Evolutionary conservation across 257 asterid species (phyloP).

Genomic region (Capsicum pubescens): DNA sequence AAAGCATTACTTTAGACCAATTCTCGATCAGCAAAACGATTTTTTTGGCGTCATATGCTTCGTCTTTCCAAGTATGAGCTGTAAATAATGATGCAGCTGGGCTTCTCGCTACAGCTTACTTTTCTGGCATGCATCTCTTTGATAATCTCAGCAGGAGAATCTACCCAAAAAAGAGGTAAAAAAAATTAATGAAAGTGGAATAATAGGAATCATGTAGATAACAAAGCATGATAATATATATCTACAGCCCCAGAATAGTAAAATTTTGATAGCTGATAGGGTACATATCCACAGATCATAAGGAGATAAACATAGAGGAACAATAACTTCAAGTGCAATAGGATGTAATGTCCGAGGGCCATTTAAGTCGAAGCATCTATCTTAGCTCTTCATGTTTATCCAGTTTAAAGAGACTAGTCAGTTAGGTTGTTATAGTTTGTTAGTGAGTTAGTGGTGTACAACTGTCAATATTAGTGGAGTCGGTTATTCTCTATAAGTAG

Average conservation of each 20-base stretch:
- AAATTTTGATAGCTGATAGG: neutral
- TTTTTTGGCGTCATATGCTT: neutral
- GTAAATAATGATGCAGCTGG: constrained; percentile 18
- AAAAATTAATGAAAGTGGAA: neutral
- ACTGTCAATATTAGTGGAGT: too few species aligned
- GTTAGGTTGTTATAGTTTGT: too few species aligned
- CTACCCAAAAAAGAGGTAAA: neutral
- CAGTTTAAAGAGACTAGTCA: neutral
- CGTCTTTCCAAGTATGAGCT: neutral
- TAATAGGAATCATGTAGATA: neutral
- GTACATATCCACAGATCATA: constrained; percentile 15
- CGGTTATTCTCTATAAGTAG: too few species aligned
- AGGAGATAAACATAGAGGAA: neutral
- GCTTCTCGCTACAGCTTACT: constrained; percentile 16
- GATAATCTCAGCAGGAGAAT: neutral
- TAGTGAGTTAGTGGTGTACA: too few species aligned
- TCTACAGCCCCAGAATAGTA: neutral
- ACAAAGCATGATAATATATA: neutral
- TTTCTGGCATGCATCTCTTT: neutral
- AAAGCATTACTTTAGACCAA: constrained; percentile 13
- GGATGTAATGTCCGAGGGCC: neutral
- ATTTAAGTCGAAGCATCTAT: neutral
- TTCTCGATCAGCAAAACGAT: neutral
- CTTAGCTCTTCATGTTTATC: neutral
- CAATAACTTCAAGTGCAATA: neutral